Conservation (phyloP, 2,329 filamentous ascomycete species). For the Phyllosticta ampelicida region DNA sequence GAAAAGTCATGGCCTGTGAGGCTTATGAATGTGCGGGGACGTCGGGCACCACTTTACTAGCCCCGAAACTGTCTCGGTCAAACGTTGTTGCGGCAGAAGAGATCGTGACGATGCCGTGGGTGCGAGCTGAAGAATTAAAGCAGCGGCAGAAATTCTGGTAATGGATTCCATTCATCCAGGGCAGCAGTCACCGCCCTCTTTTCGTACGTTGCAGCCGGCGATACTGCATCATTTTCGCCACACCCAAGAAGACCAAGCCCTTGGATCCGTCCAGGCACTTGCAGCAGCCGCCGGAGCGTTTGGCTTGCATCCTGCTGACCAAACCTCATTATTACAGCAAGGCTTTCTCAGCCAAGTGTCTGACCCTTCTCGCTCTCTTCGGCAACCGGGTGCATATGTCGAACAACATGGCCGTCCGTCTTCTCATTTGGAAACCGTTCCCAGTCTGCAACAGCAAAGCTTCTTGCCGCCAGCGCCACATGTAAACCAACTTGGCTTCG, state of each 20-base stretch:
- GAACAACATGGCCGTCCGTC: neutral
- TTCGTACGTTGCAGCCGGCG: slow-evolving; percentile 19
- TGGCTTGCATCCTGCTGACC: slow-evolving; percentile 29
- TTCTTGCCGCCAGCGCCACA: slow-evolving; percentile 13
- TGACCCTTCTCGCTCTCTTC: slow-evolving; percentile 16
- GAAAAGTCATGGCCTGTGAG: too few relatives aligned
- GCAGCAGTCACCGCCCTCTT: slow-evolving; percentile 15
- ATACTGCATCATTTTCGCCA: slow-evolving; percentile 22
- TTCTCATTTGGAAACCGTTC: slow-evolving; percentile 26
- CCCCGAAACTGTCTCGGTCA: neutral
- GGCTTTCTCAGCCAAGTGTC: slow-evolving; percentile 5
- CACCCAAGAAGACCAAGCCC: slow-evolving; percentile 8
- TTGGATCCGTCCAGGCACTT: neutral
- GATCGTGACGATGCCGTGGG: neutral
- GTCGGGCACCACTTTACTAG: too few relatives aligned
- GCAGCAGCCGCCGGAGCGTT: slow-evolving; percentile 19
- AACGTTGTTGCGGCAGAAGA: neutral
- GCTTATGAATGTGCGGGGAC: too few relatives aligned
- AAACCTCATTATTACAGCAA: slow-evolving; percentile 10
- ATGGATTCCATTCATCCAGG: slow-evolving; percentile 9
- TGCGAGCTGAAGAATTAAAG: slow-evolving; percentile 15
- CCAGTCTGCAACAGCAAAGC: slow-evolving; percentile 16
- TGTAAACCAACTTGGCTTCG: slow-evolving; percentile 14
- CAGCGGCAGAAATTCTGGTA: slow-evolving; percentile 13
- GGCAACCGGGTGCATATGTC: slow-evolving; percentile 16